Evolutionary conservation across 352 stramenopile species (phyloP).

Genomic region (Globisporangium canariense): DNA sequence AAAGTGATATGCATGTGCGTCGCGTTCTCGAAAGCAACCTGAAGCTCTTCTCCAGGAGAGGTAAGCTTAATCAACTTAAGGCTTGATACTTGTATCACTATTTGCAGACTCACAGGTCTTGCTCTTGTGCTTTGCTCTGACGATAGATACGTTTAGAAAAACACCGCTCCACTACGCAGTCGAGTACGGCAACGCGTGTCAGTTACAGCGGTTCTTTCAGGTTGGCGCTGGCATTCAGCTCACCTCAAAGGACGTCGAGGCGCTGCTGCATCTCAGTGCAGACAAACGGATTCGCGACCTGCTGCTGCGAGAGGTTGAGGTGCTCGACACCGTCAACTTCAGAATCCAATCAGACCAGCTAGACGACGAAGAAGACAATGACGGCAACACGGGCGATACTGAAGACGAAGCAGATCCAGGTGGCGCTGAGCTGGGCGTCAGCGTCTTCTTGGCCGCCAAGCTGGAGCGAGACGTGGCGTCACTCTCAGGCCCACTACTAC

Average conservation of each 20-base stretch:
- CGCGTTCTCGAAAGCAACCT: conserved; percentile 25
- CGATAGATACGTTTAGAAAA: conserved; percentile 39
- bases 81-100: background rate
- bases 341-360: background rate
- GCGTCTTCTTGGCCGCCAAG: conserved; percentile 37
- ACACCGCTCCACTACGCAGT: conserved; percentile 49
- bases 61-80: conserved; percentile 13
- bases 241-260: conserved; percentile 26
- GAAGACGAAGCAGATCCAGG: background rate
- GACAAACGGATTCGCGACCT: conserved; percentile 24
- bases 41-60: conserved; percentile 26
- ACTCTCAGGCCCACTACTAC: conserved; percentile 25
- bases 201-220: conserved; percentile 36
- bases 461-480: conserved; percentile 22
- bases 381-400: background rate
- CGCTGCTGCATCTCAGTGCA: conserved; percentile 28
- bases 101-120: background rate
- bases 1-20: conserved; percentile 24
- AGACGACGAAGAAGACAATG: background rate
- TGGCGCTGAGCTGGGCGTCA: conserved; percentile 27
- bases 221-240: conserved; percentile 26
- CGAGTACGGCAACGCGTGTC: conserved; percentile 29
- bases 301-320: conserved; percentile 38
- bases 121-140: background rate
- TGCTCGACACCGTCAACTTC: conserved; percentile 30